Evolutionary conservation across 2,329 filamentous ascomycete genomes (phyloP).

Genomic region (Metarhizium humberi): DNA sequence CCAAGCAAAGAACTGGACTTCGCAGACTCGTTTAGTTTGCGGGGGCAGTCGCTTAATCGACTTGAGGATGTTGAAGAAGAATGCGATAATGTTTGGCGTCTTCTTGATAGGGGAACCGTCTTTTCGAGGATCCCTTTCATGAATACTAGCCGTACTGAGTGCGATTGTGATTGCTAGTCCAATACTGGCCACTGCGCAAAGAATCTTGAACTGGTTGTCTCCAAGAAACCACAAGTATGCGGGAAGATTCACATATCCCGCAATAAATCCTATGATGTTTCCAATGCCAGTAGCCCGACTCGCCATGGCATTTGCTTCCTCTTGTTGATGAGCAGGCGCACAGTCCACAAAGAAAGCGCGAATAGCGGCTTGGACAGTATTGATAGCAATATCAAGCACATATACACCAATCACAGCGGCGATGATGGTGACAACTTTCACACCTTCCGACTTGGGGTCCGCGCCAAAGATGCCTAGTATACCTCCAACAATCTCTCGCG

Average conservation of each 20-base stretch:
- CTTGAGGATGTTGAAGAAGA: constrained; percentile 69
- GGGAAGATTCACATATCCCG: constrained; percentile 75
- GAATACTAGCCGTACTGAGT: constrained; percentile 60
- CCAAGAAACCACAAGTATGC: constrained; percentile 70
- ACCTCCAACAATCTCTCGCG: constrained; percentile 60
- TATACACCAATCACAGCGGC: constrained; percentile 83
- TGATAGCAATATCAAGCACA: constrained; percentile 87
- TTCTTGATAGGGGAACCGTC: constrained; percentile 54
- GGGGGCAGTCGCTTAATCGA: constrained; percentile 72
- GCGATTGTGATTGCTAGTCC: constrained; percentile 60
- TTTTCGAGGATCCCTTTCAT: constrained; percentile 70
- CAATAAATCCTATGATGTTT: constrained; percentile 84
- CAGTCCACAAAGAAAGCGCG: constrained; percentile 91
- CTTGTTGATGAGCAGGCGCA: constrained; percentile 85
- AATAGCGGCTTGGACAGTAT: constrained; percentile 90
- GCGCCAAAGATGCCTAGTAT: constrained; percentile 63
- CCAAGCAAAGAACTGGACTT: constrained; percentile 81
- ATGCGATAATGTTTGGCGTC: constrained; percentile 59
- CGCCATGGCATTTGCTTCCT: constrained; percentile 89
- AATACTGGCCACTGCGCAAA: constrained; percentile 76
- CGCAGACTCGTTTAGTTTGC: constrained; percentile 74
- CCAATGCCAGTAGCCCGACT: constrained; percentile 78
- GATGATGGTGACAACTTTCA: constrained; percentile 59
- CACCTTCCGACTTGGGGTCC: constrained; percentile 52
- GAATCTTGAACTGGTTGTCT: constrained; percentile 82